Percentiles rank a stretch among this genome's conserved stretches.
These are phyloP conservation scores for Thermothelomyces thermophilus DNA, from an alignment of 2,329 filamentous ascomycete species.

Conservation along the genomic window DNA sequence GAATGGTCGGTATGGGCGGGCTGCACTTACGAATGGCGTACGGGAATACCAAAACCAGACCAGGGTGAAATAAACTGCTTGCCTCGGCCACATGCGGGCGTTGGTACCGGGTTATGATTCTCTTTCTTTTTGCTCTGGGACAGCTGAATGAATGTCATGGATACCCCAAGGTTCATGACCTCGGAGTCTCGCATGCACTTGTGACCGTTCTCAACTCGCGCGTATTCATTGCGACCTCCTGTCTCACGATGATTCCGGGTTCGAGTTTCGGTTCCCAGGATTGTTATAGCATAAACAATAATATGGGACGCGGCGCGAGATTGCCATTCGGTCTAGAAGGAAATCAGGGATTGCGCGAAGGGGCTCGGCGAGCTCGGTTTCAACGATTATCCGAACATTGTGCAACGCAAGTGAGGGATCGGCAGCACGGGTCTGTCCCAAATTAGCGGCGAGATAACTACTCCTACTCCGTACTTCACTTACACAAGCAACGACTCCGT, in stretches of 20 bases:
- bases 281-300: too few species aligned
- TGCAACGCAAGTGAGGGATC: constrained; percentile 26
- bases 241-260: background rate
- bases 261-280: background rate
- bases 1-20: constrained; percentile 24
- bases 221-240: too few species aligned
- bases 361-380: background rate
- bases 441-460: background rate
- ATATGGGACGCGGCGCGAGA: too few species aligned
- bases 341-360: background rate
- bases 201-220: constrained; percentile 3
- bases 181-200: constrained; percentile 7
- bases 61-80: constrained; percentile 27
- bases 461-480: too few species aligned
- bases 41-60: constrained; percentile 32
- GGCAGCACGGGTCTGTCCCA: background rate
- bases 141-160: constrained; percentile 21
- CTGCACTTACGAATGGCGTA: constrained; percentile 31
- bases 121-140: constrained; percentile 17
- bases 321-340: background rate
- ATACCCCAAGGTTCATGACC: constrained; percentile 17
- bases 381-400: constrained; percentile 3
- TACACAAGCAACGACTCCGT: too few species aligned
- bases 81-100: constrained; percentile 23
- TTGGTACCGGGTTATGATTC: constrained; percentile 17